Conservation (phyloP, 176 grass and related monocot species). For the Musa schizocarpa region DNA sequence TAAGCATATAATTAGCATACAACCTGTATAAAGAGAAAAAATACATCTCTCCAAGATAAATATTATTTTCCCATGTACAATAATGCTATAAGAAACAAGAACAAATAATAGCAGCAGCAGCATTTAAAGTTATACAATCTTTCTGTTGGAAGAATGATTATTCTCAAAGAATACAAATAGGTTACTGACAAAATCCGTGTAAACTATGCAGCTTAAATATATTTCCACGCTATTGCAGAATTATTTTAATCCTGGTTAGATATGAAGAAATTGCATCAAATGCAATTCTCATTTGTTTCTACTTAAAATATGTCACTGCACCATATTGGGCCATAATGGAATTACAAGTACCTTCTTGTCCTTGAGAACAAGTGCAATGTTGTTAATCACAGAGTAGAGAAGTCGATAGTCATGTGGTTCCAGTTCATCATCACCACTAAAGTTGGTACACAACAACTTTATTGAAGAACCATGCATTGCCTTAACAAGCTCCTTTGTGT, state of each 20-base stretch:
- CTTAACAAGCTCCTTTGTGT: conserved; percentile 1
- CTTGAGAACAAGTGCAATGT: conserved; percentile 5
- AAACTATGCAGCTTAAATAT: not conserved
- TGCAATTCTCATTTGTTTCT: not conserved
- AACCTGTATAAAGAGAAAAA: not conserved
- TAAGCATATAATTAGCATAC: not conserved
- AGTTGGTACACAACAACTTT: conserved; percentile 9
- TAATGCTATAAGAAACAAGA: too few species aligned
- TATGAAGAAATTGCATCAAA: not conserved
- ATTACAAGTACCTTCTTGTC: conserved; percentile 2
- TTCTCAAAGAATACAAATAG: too few species aligned
- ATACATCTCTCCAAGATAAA: not conserved
- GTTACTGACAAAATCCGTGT: too few species aligned
- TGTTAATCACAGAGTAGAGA: conserved; percentile 7
- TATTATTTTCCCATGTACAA: too few species aligned
- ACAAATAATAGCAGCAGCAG: too few species aligned
- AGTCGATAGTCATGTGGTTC: conserved; percentile 5
- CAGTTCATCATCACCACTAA: not conserved
- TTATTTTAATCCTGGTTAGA: not conserved
- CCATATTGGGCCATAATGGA: not conserved
- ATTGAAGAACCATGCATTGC: conserved; percentile 6
- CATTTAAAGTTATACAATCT: too few species aligned
- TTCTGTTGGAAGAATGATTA: too few species aligned
- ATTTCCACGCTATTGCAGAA: not conserved
- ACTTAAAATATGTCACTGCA: not conserved